Base-by-base conservation (phyloP, 176 grass and related monocot species). In the Juncus effusus region DNA sequence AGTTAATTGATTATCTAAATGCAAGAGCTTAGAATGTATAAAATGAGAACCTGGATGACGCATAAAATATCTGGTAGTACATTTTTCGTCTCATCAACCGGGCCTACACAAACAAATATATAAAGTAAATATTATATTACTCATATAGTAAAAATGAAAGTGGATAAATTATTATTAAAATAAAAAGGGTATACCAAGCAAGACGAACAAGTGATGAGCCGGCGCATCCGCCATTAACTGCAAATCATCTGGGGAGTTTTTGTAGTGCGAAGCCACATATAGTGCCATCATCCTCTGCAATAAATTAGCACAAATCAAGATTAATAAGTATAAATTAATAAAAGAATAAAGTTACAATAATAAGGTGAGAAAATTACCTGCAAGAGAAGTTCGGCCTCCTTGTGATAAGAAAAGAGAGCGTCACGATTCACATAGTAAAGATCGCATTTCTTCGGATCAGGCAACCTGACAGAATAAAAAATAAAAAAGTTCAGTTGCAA, bases 161-260 rank as follows among this genome's bases (percentile, higher is more conserved):
- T 72, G 55, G 60, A 39, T 8, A 73, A 5, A 15, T 80, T 70
- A 61, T 19, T 3, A 47, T 60, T 72, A 45, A 59, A 69, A 56
- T 60, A 77, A 47, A 1, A 13, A 11, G 39, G 57, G 64, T 53
- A 65, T 97, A 97, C 94, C 94, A 61, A 97, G 94, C 82, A 97
- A 86, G 61, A 97, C 88, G 77, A 97, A 97, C 35, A 97, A 66
- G 79, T 86, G 94, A 72, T 97, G 94, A 16, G 94, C 89, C 19
- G 94, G 88, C 12, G 94, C 94, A 84, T 97, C 94, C 35, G 94
- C 88, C 94, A 97, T 97, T 79, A 97, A 63, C 82, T 97, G 94
- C 68, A 97, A 82, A 71, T 97, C 94, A 97, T 92, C 92, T 13
- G 94, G 94, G 54, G 94, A 97, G 80, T 92, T 97, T 84, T 97